Evolutionary conservation across 352 stramenopile species (phyloP), one percentile per base, ranked within the genome.

Genomic region (Thraustotheca clavata): DNA sequence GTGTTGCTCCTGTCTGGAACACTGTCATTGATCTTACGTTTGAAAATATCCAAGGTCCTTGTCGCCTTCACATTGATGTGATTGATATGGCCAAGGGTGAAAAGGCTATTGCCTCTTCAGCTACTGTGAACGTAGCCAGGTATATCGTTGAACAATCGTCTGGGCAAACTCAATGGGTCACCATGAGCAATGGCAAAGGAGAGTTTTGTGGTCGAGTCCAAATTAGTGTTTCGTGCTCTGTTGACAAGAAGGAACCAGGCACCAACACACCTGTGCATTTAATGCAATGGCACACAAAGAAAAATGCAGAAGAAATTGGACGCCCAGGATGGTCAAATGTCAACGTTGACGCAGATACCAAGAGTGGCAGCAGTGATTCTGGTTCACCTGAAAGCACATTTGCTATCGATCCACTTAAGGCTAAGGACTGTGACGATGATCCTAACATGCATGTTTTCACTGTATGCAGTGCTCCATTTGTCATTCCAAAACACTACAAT

Each of bases 371-470:
- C 20, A 46, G 34, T 27, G 34, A 32, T 4, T 11, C 6, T 3
- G 16, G 39, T 41, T 65, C 57, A 32, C 57, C 57, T 18, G 57
- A 52, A 16, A n/a, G 24, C 14, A 7, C 20, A 22, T n/a, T 31
- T 26, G 18, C 39, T 5, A 35, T 63, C 9, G 80, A 91, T 35
- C 79, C 84, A 6, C 69, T 94, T 8, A 52, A 55, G 38, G 35
- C 57, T 3, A 65, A 65, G 34, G 71, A 78, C 33, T 94, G 84
- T 68, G 91, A 94, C 65, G 84, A 94, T 38, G 90, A 94, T 61
- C 77, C 82, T 31, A 76, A 83, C 34, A 94, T 94, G 83, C 85
- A 94, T 70, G 91, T 83, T 14, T 95, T 93, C 55, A 93, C 91
- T 77, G 86, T 95, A 32, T 94, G 84, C 40, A 85, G 86, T n/a